Evolutionary conservation across 768 basidiomycete species (phyloP).

Genomic region (Hericium alpestre): DNA sequence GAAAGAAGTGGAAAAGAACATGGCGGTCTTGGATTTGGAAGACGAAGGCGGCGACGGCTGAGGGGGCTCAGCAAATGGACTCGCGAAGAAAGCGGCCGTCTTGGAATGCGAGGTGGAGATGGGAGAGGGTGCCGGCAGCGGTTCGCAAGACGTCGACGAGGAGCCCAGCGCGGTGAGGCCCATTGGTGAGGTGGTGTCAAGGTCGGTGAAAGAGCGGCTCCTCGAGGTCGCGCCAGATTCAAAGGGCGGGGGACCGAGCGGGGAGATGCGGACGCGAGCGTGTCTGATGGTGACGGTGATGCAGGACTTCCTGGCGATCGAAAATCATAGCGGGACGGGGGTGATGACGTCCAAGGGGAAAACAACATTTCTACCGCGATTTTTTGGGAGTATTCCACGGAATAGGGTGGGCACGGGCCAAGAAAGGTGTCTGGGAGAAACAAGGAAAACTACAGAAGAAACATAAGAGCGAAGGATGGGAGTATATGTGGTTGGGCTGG

Average conservation of each 20-base stretch:
- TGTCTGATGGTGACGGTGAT: background rate
- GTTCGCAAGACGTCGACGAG: conserved; percentile 2
- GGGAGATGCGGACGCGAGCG: conserved; percentile 3
- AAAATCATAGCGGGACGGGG: conserved; percentile 3
- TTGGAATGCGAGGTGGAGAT: conserved; percentile 6
- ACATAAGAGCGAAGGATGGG: background rate
- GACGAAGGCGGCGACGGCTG: conserved; percentile 1
- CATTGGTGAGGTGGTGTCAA: background rate
- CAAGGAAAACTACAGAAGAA: background rate
- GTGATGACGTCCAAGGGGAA: conserved; percentile 8
- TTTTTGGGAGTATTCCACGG: background rate
- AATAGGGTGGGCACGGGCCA: background rate
- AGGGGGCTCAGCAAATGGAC: conserved; percentile 3
- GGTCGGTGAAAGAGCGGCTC: background rate
- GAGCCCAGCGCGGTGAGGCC: background rate
- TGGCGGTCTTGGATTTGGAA: conserved; percentile 7
- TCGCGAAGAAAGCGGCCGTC: conserved; percentile 11
- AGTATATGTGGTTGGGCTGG: background rate
- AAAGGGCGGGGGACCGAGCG: background rate
- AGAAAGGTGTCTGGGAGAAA: background rate
- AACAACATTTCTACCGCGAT: conserved; percentile 7
- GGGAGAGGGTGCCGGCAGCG: conserved; percentile 3
- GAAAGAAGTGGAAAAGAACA: conserved; percentile 11
- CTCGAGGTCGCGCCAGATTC: background rate
- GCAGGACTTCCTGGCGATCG: conserved; percentile 1